These are phyloP conservation scores for Drechslerella dactyloides DNA, from an alignment of 2,329 filamentous ascomycete species.

Conservation along the genomic window DNA sequence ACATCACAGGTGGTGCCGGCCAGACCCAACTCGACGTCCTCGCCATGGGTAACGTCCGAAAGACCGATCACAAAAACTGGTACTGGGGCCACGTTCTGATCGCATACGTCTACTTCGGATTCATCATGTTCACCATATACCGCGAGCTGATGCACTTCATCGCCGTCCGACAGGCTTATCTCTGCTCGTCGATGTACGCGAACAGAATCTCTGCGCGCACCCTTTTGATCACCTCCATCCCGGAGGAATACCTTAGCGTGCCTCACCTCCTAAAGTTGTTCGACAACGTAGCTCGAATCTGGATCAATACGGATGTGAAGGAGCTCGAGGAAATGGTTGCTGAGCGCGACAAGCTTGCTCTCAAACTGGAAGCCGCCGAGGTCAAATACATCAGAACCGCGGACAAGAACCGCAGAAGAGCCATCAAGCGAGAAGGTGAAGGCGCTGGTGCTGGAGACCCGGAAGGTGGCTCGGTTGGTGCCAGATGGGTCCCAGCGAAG, in stretches of 20 bases:
- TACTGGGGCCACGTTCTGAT: conserved; percentile 83
- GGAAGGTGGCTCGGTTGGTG: conserved; percentile 69
- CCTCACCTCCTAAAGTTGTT: conserved; percentile 80
- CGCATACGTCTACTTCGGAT: conserved; percentile 82
- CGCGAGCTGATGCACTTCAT: conserved; percentile 90
- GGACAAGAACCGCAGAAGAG: conserved; percentile 74
- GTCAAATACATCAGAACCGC: conserved; percentile 81
- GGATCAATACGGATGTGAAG: conserved; percentile 78
- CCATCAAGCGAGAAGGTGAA: conserved; percentile 56
- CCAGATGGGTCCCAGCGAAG: conserved; percentile 75
- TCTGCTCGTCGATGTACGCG: conserved; percentile 81
- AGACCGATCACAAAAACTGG: conserved; percentile 66
- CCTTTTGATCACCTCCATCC: conserved; percentile 86
- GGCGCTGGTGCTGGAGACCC: conserved; percentile 59
- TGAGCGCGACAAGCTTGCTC: conserved; percentile 78
- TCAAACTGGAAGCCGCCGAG: conserved; percentile 84
- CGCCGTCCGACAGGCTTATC: conserved; percentile 89
- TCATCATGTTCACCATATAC: conserved; percentile 86
- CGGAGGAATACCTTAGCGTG: conserved; percentile 76
- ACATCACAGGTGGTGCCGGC: conserved; percentile 76
- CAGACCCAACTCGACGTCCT: conserved; percentile 75
- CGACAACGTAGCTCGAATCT: conserved; percentile 78
- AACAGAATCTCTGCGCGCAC: conserved; percentile 87
- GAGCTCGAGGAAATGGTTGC: conserved; percentile 81
- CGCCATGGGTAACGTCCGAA: conserved; percentile 75